Evolutionary conservation across 768 basidiomycete species (phyloP).

Genomic region (Xerocomus potaroensis): DNA sequence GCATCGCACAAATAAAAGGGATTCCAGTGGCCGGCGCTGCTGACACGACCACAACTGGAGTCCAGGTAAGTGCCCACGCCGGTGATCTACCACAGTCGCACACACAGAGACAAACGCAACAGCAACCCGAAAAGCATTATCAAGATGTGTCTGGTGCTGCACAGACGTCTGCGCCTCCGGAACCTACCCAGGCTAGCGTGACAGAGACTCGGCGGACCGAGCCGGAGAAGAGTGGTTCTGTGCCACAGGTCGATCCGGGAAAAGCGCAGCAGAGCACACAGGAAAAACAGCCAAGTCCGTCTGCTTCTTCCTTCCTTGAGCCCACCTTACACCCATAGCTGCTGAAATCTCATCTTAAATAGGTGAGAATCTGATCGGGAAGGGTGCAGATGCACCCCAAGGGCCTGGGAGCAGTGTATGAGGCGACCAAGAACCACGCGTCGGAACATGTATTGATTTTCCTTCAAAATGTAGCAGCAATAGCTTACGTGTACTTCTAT

Average conservation of each 20-base stretch:
- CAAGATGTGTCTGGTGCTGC: not conserved
- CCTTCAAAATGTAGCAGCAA: not conserved
- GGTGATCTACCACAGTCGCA: not conserved
- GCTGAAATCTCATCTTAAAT: not conserved
- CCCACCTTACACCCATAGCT: not conserved
- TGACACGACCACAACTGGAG: not conserved
- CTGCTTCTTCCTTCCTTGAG: not conserved
- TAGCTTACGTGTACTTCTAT: no score
- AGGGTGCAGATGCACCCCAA: constrained; percentile 3
- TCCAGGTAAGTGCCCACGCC: not conserved
- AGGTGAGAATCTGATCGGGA: not conserved
- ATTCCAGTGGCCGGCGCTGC: not conserved
- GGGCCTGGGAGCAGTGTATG: constrained; percentile 1
- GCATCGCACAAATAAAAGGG: constrained; percentile 32
- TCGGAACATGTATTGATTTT: no score
- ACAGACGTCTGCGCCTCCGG: not conserved
- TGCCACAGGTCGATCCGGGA: not conserved
- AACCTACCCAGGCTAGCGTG: not conserved
- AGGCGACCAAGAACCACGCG: no score
- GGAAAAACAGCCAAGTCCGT: constrained; percentile 3
- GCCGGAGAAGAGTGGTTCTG: not conserved
- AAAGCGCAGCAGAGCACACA: not conserved
- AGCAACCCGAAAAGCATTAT: not conserved
- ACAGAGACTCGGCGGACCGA: not conserved
- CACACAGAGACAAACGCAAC: not conserved